These are phyloP conservation scores for Erodium texanum DNA, from an alignment of 441 rosid species.

Conservation along the genomic window DNA sequence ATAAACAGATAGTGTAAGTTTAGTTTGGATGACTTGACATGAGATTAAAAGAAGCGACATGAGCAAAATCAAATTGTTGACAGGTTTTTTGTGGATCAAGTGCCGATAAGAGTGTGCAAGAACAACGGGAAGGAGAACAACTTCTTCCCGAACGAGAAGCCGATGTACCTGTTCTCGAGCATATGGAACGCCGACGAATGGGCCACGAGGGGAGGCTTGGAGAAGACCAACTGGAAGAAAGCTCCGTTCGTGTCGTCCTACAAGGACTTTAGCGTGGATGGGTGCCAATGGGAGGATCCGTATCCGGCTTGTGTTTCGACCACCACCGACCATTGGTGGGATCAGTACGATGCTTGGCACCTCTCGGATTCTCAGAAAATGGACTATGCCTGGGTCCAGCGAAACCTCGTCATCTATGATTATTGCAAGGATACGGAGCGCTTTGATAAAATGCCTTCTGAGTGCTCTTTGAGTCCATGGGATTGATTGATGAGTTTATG, in stretches of 20 bases:
- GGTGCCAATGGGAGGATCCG: slow-evolving; percentile 40
- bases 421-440: slow-evolving; percentile 45
- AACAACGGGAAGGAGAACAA: slow-evolving; percentile 38
- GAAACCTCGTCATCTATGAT: slow-evolving; percentile 45
- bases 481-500: not conserved
- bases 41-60: too few relatives aligned
- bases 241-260: slow-evolving; percentile 50
- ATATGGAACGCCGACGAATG: slow-evolving; percentile 64
- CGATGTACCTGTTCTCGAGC: slow-evolving; percentile 58
- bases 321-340: slow-evolving; percentile 59
- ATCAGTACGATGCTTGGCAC: slow-evolving; percentile 43
- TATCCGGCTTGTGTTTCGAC: slow-evolving; percentile 41
- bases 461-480: slow-evolving; percentile 24
- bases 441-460: slow-evolving; percentile 29
- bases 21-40: too few relatives aligned
- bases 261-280: slow-evolving; percentile 50
- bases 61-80: too few relatives aligned
- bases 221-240: slow-evolving; percentile 58
- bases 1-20: slow-evolving; percentile 53
- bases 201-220: slow-evolving; percentile 62
- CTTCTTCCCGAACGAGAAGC: slow-evolving; percentile 45
- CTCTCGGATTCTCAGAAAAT: slow-evolving; percentile 39
- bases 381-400: slow-evolving; percentile 43
- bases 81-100: slow-evolving; percentile 49
- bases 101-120: slow-evolving; percentile 44